Conservation (phyloP, 2,329 filamentous ascomycete species). For the Fusarium ramigenum region DNA sequence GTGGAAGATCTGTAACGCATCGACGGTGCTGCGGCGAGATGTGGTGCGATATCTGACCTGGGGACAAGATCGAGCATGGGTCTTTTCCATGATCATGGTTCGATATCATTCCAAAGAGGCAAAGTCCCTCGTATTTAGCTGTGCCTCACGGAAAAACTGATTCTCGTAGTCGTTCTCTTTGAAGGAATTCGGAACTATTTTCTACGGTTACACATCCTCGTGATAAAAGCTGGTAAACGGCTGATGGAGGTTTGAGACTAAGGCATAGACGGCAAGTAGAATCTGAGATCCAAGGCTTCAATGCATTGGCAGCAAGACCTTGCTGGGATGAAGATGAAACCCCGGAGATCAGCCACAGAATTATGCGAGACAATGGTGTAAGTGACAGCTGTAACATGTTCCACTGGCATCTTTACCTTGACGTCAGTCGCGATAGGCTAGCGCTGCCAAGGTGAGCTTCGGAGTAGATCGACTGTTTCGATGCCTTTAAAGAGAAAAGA, state of each 20-base stretch:
- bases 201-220: background rate
- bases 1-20: slow-evolving; percentile 25
- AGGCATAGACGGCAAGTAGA: slow-evolving; percentile 19
- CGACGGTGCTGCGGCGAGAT: slow-evolving; percentile 21
- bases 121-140: background rate
- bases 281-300: slow-evolving; percentile 21
- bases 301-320: slow-evolving; percentile 20
- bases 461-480: slow-evolving; percentile 12
- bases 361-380: slow-evolving; percentile 28
- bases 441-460: background rate
- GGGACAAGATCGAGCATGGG: slow-evolving; percentile 33
- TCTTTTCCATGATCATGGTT: slow-evolving; percentile 30
- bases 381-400: slow-evolving; percentile 17
- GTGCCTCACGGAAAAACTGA: slow-evolving; percentile 2
- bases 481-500: slow-evolving; percentile 21
- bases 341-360: slow-evolving; percentile 22
- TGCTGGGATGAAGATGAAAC: slow-evolving; percentile 39
- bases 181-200: background rate
- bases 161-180: background rate
- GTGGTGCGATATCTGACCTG: slow-evolving; percentile 37
- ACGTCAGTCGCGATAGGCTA: slow-evolving; percentile 4
- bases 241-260: slow-evolving; percentile 6
- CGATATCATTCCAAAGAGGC: slow-evolving; percentile 30
- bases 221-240: background rate
- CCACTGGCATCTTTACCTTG: background rate